phyloP scores from a whole-genome alignment of 345 rosid genomes.

The Populus alba region DNA sequence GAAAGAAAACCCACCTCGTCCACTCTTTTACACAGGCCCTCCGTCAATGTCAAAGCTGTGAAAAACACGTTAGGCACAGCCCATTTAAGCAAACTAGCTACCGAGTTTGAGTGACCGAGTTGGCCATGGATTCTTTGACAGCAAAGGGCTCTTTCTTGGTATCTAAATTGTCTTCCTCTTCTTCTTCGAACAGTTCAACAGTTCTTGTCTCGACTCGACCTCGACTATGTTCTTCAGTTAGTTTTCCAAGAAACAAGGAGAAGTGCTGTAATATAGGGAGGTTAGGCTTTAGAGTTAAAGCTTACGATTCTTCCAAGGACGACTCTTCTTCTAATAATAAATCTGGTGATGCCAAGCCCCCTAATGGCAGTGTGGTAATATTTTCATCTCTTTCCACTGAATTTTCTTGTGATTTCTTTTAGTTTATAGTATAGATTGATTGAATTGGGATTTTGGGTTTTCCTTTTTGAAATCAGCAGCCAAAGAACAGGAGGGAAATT shows the following conservation, averaged over 20 bases:
- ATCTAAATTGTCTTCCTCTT: slow-evolving; percentile 23
- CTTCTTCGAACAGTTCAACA: slow-evolving; percentile 23
- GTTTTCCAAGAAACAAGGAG: slow-evolving; percentile 34
- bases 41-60: slow-evolving; percentile 8
- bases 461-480: slow-evolving; percentile 29
- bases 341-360: slow-evolving; percentile 55
- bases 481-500: slow-evolving; percentile 75
- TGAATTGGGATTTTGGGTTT: slow-evolving; percentile 12
- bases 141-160: slow-evolving; percentile 36
- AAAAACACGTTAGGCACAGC: not conserved
- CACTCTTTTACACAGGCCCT: not conserved
- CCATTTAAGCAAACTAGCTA: not conserved
- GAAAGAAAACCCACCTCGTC: not conserved
- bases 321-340: slow-evolving; percentile 35
- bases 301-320: slow-evolving; percentile 59
- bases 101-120: not conserved
- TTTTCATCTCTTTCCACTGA: not conserved
- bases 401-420: not conserved
- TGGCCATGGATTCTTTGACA: slow-evolving; percentile 54
- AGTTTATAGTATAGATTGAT: not conserved
- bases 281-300: slow-evolving; percentile 42
- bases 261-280: slow-evolving; percentile 13
- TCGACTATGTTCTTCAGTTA: slow-evolving; percentile 34
- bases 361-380: slow-evolving; percentile 68
- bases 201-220: slow-evolving; percentile 24